Evolutionary conservation across 2,329 filamentous ascomycete species (phyloP).

Genomic region (Dryadomyces quercivorus): DNA sequence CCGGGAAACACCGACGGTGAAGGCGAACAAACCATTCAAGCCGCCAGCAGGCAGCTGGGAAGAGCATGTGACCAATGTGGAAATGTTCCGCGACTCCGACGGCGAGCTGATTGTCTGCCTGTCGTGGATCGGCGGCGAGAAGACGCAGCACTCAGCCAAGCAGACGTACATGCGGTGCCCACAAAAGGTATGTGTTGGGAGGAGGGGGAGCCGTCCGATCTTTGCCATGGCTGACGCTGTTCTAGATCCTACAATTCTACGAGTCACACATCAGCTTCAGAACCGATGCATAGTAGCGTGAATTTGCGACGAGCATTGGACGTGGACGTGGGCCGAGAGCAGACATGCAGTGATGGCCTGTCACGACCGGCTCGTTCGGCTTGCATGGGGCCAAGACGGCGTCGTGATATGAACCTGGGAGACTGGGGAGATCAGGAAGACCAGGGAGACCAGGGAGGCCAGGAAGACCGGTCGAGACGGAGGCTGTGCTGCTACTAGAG

Average conservation of each 20-base stretch:
- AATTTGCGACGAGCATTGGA: background rate
- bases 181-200: constrained; percentile 46
- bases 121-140: constrained; percentile 61
- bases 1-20: constrained; percentile 33
- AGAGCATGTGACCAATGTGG: constrained; percentile 55
- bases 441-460: too few relatives aligned
- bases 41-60: constrained; percentile 69
- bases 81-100: constrained; percentile 57
- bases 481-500: background rate
- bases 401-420: background rate
- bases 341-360: too few relatives aligned
- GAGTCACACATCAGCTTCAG: constrained; percentile 39
- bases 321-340: too few relatives aligned
- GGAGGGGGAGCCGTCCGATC: too few relatives aligned
- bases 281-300: background rate
- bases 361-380: too few relatives aligned
- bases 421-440: too few relatives aligned
- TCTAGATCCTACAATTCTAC: constrained; percentile 40
- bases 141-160: constrained; percentile 59
- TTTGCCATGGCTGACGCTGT: background rate
- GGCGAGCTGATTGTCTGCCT: constrained; percentile 55
- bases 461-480: background rate
- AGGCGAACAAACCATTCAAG: constrained; percentile 38
- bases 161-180: constrained; percentile 66
- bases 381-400: too few relatives aligned